Conservation (phyloP, 352 stramenopile genomes). For the Lagenidium giganteum region DNA sequence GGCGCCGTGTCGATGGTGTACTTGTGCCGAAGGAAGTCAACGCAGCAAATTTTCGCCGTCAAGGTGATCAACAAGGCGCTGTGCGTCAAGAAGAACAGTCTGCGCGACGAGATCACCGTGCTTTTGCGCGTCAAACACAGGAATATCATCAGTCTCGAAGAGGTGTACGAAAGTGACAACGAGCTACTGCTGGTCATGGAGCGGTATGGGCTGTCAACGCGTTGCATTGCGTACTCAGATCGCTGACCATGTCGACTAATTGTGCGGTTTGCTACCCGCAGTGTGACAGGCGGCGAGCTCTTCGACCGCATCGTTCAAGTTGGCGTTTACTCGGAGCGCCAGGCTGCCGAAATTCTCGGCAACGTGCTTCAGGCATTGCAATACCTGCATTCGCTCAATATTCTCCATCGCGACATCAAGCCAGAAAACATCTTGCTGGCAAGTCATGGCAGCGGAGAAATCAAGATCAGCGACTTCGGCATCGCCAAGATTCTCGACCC, state of each 20-base stretch:
- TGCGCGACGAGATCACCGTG: conserved; percentile 85
- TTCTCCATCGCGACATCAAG: conserved; percentile 81
- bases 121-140: conserved; percentile 80
- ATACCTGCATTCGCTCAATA: conserved; percentile 79
- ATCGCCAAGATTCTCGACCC: conserved; percentile 83
- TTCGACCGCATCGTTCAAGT: conserved; percentile 82
- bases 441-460: conserved; percentile 62
- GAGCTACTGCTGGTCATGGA: conserved; percentile 87
- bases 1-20: conserved; percentile 85
- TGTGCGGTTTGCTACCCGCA: conserved; percentile 9
- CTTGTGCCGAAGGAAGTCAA: conserved; percentile 74
- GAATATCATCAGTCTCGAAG: conserved; percentile 85
- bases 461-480: conserved; percentile 82
- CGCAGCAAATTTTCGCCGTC: conserved; percentile 77
- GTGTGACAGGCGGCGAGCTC: conserved; percentile 78
- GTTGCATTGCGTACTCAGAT: no score
- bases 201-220: conserved; percentile 39
- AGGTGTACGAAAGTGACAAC: conserved; percentile 84
- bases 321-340: conserved; percentile 77
- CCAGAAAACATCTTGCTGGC: conserved; percentile 80
- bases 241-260: background rate
- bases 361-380: conserved; percentile 70
- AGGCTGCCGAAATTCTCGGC: conserved; percentile 64
- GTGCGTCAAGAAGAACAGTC: conserved; percentile 82
- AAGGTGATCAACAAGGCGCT: conserved; percentile 88